Evolutionary conservation across 495 filamentous ascomycete species (phyloP).

Genomic region (Parachaetomium inaequale): DNA sequence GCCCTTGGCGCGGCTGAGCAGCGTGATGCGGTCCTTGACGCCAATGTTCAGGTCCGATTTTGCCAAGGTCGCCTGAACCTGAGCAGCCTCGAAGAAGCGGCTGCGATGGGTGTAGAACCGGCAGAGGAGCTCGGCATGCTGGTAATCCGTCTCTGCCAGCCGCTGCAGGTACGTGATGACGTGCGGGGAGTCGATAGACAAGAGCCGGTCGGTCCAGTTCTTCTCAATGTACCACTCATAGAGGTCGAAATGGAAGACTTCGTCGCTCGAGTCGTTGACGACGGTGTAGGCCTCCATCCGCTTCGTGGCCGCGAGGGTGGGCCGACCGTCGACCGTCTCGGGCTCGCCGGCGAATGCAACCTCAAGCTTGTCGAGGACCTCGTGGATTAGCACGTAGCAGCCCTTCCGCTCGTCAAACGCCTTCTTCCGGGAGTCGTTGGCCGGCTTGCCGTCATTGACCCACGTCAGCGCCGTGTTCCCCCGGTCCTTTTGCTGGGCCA

Average conservation of each 20-base stretch:
- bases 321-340: slow-evolving; percentile 71
- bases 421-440: slow-evolving; percentile 62
- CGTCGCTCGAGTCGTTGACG: slow-evolving; percentile 79
- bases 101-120: slow-evolving; percentile 76
- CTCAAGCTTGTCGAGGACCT: slow-evolving; percentile 73
- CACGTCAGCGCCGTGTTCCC: slow-evolving; percentile 78
- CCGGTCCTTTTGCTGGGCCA: slow-evolving; percentile 76
- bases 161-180: slow-evolving; percentile 83
- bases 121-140: slow-evolving; percentile 89
- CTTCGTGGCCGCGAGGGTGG: slow-evolving; percentile 68
- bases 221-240: slow-evolving; percentile 95
- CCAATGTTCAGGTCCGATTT: slow-evolving; percentile 71
- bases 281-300: slow-evolving; percentile 82
- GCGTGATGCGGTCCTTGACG: slow-evolving; percentile 77
- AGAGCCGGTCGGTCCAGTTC: slow-evolving; percentile 75
- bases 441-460: slow-evolving; percentile 50
- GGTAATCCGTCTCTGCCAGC: slow-evolving; percentile 61
- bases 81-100: slow-evolving; percentile 77
- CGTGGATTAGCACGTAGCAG: slow-evolving; percentile 80
- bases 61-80: slow-evolving; percentile 79
- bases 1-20: slow-evolving; percentile 80
- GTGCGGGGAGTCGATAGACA: slow-evolving; percentile 75
- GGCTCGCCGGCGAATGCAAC: slow-evolving; percentile 59
- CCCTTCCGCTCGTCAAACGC: slow-evolving; percentile 66
- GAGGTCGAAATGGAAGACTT: slow-evolving; percentile 87